Evolutionary conservation across 441 rosid genomes (phyloP).

Genomic region (Cnidoscolus chayamansa): DNA sequence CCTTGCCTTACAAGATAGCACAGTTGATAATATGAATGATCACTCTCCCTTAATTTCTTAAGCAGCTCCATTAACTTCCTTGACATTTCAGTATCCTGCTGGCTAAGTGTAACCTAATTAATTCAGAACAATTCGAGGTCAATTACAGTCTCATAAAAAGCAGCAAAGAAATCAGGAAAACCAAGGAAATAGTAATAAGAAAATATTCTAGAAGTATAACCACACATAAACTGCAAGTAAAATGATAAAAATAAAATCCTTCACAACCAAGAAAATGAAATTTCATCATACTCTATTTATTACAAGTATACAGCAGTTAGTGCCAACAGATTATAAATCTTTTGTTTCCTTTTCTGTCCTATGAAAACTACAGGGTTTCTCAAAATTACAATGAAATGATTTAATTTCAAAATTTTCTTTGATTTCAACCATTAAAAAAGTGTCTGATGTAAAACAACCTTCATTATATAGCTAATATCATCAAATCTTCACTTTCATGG

Average conservation of each 20-base stretch:
- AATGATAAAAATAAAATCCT: neutral
- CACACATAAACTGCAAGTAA: neutral
- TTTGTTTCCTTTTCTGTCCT: no score
- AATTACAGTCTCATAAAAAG: slow-evolving; percentile 9
- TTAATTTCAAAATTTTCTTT: neutral
- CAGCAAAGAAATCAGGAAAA: neutral
- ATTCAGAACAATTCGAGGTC: slow-evolving; percentile 15
- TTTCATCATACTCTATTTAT: neutral
- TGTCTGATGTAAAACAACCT: neutral
- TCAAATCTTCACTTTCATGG: no score
- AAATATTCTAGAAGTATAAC: neutral
- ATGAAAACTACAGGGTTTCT: neutral
- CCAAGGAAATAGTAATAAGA: neutral
- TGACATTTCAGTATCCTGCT: slow-evolving; percentile 79
- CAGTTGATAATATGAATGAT: slow-evolving; percentile 68
- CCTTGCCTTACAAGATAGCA: slow-evolving; percentile 91
- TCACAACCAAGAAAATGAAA: neutral
- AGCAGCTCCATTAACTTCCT: slow-evolving; percentile 63
- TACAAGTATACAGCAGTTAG: neutral
- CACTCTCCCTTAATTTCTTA: slow-evolving; percentile 64
- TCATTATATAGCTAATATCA: neutral
- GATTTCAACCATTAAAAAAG: neutral
- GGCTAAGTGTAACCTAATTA: slow-evolving; percentile 60
- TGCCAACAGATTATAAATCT: neutral
- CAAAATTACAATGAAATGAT: neutral